These are phyloP conservation scores for Lichenothelia convexa DNA, from an alignment of 495 filamentous ascomycete species.

Conservation along the genomic window DNA sequence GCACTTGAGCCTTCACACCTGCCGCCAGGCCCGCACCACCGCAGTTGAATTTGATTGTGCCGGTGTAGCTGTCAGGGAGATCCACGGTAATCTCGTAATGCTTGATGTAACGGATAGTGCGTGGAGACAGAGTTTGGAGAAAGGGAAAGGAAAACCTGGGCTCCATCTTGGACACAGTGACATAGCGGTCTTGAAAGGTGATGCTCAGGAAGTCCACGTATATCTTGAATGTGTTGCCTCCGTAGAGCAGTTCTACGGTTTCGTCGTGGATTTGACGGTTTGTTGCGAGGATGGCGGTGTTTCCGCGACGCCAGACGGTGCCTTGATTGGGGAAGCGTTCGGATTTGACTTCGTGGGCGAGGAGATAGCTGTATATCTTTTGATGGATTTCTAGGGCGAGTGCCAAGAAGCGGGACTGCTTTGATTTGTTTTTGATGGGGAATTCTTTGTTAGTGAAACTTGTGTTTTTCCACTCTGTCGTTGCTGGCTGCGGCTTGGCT, in stretches of 20 bases:
- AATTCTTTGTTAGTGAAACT: not conserved
- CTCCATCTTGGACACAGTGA: slow-evolving; percentile 16
- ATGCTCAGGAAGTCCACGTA: slow-evolving; percentile 29
- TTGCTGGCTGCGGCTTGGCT: not conserved
- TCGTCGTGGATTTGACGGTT: slow-evolving; percentile 19
- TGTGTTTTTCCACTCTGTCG: not conserved
- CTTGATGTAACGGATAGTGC: slow-evolving; percentile 18
- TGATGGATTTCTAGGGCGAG: slow-evolving; percentile 23
- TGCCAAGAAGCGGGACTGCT: slow-evolving; percentile 14
- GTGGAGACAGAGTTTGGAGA: slow-evolving; percentile 15
- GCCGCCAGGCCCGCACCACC: slow-evolving; percentile 16
- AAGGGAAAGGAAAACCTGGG: slow-evolving; percentile 17
- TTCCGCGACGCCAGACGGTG: slow-evolving; percentile 19
- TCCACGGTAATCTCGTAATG: slow-evolving; percentile 21
- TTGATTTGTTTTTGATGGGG: not conserved
- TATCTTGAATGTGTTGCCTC: slow-evolving; percentile 29
- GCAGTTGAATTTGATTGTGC: slow-evolving; percentile 27
- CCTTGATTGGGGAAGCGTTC: slow-evolving; percentile 8
- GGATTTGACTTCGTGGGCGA: slow-evolving; percentile 12
- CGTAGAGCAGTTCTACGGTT: slow-evolving; percentile 20
- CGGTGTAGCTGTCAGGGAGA: slow-evolving; percentile 23
- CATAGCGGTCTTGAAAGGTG: slow-evolving; percentile 21
- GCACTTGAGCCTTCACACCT: slow-evolving; percentile 17
- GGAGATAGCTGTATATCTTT: slow-evolving; percentile 19
- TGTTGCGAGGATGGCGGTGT: slow-evolving; percentile 12